phyloP scores from a whole-genome alignment of 2,329 filamentous ascomycete genomes.

The Cryphonectria parasitica region DNA sequence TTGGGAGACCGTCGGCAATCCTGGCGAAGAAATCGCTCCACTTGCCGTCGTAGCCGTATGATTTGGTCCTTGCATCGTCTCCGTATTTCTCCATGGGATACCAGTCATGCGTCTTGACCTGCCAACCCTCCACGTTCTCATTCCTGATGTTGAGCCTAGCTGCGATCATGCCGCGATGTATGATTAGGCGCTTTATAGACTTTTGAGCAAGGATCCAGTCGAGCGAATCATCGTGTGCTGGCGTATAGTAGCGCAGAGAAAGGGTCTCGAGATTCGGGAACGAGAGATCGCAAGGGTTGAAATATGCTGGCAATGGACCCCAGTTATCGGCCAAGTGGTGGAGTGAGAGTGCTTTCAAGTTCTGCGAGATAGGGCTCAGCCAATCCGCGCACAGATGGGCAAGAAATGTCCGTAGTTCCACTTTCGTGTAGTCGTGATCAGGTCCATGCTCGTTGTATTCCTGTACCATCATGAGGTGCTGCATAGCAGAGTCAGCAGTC shows the following conservation, averaged over 20 bases:
- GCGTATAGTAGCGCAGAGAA: conserved; percentile 2
- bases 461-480: conserved; percentile 10
- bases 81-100: neutral
- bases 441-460: conserved; percentile 2
- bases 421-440: conserved; percentile 11
- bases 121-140: neutral
- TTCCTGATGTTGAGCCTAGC: neutral
- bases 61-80: neutral
- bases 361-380: conserved; percentile 17
- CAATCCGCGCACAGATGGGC: conserved; percentile 16
- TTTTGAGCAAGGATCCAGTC: conserved; percentile 21
- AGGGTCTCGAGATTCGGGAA: conserved; percentile 20
- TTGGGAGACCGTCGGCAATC: conserved; percentile 16
- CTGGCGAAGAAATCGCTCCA: conserved; percentile 21
- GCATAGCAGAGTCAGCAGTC: neutral
- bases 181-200: conserved; percentile 7
- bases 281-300: conserved; percentile 13
- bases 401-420: conserved; percentile 21
- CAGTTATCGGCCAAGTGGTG: conserved; percentile 12
- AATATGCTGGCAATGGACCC: conserved; percentile 22
- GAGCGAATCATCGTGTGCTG: conserved; percentile 19
- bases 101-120: conserved; percentile 16
- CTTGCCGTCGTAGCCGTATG: conserved; percentile 16
- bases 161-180: conserved; percentile 19
- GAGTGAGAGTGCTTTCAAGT: conserved; percentile 21